Evolutionary conservation across 768 basidiomycete genomes (phyloP), one percentile per base, ranked within the genome.

Genomic region (Neoboletus brunneissimus): DNA sequence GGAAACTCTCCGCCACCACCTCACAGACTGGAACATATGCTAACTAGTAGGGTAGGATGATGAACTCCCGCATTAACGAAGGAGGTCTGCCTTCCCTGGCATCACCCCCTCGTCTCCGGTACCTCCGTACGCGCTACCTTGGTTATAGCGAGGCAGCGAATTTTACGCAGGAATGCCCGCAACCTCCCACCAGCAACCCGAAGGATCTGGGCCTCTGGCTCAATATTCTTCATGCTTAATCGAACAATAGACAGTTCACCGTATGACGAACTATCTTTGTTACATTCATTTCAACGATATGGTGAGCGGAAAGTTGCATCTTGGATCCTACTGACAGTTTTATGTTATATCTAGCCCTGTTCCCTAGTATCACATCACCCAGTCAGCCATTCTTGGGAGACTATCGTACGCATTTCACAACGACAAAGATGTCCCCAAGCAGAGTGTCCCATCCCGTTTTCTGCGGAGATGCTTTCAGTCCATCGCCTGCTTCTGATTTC

Each of bases 1-100:
- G 51, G 66, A 58, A 67, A 51, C 27, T 47, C 66, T 62, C 63
- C 31, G 23, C 5, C 38, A 40, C 13, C 23, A 12, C 4, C 25
- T 31, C 11, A 1, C 31, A 49, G 9, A 44, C 42, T 23, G 9
- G 20, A 35, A n/a, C 16, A 1, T 5, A 15, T n/a, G 8, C 27
- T 18, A 46, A 35, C 15, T 5, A 42, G 5, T 11, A 41, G 16
- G 37, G 11, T 31, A 16, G 16, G 20, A n/a, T 10, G 4, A 29
- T 18, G 23, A 18, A 0, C 13, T 3, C 0, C 23, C n/a, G 13
- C 18, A 29, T n/a, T 9, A 10, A 20, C 34, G 11, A 7, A 18
- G 10, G 20, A 18, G 13, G 18, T 20, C 11, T 13, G 0, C 7
- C 22, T 35, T 4, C 11, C 20, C 20, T 8, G 23, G 40, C 23